phyloP scores from a whole-genome alignment of 345 rosid species.

The Gossypium turneri region DNA sequence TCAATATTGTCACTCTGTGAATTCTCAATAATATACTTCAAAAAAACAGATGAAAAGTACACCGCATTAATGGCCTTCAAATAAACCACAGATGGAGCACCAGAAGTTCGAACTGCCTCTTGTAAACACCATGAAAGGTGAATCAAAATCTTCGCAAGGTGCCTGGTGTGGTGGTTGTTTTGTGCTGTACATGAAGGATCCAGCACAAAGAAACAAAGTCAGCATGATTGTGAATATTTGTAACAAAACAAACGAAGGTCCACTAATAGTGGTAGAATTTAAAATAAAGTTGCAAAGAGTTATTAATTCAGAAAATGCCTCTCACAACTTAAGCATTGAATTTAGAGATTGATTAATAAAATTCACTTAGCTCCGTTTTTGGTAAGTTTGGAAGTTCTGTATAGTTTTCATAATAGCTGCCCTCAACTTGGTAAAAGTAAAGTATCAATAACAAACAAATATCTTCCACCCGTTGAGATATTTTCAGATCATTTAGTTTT shows the following conservation, averaged over 20 bases:
- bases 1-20: constrained; percentile 39
- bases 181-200: constrained; percentile 44
- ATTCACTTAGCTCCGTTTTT: background rate
- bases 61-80: constrained; percentile 71
- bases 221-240: background rate
- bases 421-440: background rate
- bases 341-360: background rate
- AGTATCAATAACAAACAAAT: background rate
- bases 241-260: background rate
- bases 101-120: constrained; percentile 56
- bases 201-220: constrained; percentile 6
- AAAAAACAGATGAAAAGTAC: constrained; percentile 72
- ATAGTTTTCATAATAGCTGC: background rate
- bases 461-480: background rate
- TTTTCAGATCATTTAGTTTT: background rate
- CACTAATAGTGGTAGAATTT: background rate
- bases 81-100: constrained; percentile 36
- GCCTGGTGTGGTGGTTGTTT: constrained; percentile 73
- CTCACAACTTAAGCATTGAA: background rate
- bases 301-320: background rate
- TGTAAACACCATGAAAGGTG: constrained; percentile 77
- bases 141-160: constrained; percentile 81
- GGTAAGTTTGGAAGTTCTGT: background rate
- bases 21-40: constrained; percentile 74
- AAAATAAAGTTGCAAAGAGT: background rate